A percentile compares a stretch with the other conserved stretches of the same genome.
These are phyloP conservation scores for Penicillium sp. DNA, from an alignment of 2,329 filamentous ascomycete genomes.

Conservation along the genomic window DNA sequence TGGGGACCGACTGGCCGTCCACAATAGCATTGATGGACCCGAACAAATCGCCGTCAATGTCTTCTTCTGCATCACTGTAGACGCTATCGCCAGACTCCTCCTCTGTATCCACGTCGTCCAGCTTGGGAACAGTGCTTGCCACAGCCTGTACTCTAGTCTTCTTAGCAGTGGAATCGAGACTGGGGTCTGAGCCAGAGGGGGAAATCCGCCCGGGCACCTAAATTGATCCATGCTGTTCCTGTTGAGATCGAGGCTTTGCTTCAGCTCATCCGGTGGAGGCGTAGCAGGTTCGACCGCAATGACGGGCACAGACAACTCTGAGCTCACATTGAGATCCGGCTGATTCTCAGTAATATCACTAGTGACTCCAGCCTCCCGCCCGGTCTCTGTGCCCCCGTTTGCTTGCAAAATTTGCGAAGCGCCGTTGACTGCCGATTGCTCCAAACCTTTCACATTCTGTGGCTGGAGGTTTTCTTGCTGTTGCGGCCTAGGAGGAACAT, in stretches of 20 bases:
- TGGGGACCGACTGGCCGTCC: slow-evolving; percentile 31
- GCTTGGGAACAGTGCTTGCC: slow-evolving; percentile 13
- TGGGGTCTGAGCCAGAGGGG: slow-evolving; percentile 32
- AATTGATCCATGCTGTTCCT: slow-evolving; percentile 42
- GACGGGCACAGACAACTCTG: slow-evolving; percentile 35
- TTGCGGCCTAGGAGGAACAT: slow-evolving; percentile 45
- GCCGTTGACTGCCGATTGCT: slow-evolving; percentile 15
- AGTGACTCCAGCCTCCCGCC: slow-evolving; percentile 8
- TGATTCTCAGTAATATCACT: slow-evolving; percentile 7
- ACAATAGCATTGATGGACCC: slow-evolving; percentile 51
- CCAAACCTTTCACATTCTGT: slow-evolving; percentile 9
- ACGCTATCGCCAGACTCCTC: slow-evolving; percentile 45
- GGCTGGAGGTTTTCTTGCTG: slow-evolving; percentile 6
- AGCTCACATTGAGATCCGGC: slow-evolving; percentile 8
- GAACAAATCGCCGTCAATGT: slow-evolving; percentile 44
- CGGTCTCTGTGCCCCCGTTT: neutral
- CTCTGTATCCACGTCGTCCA: slow-evolving; percentile 30
- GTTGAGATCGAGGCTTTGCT: slow-evolving; percentile 21
- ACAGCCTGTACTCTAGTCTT: slow-evolving; percentile 11
- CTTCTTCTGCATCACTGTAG: slow-evolving; percentile 47
- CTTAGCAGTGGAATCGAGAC: slow-evolving; percentile 13
- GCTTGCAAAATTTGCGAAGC: neutral
- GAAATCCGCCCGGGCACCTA: slow-evolving; percentile 60
- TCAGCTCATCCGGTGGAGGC: slow-evolving; percentile 41
- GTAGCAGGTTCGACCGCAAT: slow-evolving; percentile 49